These are phyloP conservation scores for Chlorella sp. DNA, from an alignment of 139 green algal genomes.

Conservation along the genomic window DNA sequence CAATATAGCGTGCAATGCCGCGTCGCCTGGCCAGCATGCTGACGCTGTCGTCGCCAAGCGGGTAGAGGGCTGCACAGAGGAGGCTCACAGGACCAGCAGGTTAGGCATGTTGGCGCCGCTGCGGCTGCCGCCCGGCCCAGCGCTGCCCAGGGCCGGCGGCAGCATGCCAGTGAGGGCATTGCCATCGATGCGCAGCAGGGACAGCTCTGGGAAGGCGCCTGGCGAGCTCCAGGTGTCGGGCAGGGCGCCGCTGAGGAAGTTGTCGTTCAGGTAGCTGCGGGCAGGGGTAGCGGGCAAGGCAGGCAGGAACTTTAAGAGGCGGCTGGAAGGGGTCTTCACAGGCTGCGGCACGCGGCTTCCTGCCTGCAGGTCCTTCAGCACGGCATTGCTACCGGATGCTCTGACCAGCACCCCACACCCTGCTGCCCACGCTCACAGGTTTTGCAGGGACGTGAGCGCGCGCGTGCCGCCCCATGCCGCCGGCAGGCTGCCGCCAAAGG, in stretches of 20 bases:
- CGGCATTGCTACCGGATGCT: background rate
- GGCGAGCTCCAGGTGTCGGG: background rate
- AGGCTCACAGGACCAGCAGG: conserved; percentile 19
- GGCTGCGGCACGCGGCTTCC: no score
- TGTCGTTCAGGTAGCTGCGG: conserved; percentile 32
- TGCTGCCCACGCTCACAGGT: conserved; percentile 8
- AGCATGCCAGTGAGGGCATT: conserved; percentile 26
- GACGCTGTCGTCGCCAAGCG: no score
- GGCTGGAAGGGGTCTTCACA: no score
- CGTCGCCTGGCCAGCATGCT: no score
- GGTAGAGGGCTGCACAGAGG: no score
- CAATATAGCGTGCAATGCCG: no score
- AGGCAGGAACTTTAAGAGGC: background rate
- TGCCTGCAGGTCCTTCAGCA: background rate
- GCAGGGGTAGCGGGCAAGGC: background rate
- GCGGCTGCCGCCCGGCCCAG: no score
- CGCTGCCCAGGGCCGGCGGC: conserved; percentile 8
- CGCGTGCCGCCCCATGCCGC: background rate
- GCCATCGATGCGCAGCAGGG: conserved; percentile 20
- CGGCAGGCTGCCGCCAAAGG: background rate
- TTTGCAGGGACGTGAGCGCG: conserved; percentile 5
- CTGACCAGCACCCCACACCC: no score
- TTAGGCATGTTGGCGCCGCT: background rate
- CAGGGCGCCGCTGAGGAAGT: conserved; percentile 21
- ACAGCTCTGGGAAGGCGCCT: conserved; percentile 24